phyloP scores from a whole-genome alignment of 2,329 filamentous ascomycete genomes.

The Cladosporium sp. region DNA sequence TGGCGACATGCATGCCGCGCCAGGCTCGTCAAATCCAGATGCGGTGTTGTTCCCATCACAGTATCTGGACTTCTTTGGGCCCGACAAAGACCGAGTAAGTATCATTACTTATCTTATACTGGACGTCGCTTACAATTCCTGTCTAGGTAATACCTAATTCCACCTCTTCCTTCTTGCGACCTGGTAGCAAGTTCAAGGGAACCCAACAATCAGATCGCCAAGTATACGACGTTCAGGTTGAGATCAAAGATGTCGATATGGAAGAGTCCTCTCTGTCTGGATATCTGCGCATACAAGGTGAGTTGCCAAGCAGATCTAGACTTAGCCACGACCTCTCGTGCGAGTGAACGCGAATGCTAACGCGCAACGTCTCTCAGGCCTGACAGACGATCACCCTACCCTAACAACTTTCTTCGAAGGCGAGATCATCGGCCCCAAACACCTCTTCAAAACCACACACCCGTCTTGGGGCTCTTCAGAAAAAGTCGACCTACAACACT shows the following conservation, averaged over 20 bases:
- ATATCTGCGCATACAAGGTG: slow-evolving; percentile 92
- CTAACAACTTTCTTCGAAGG: slow-evolving; percentile 97
- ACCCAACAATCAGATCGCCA: slow-evolving; percentile 92
- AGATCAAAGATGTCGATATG: slow-evolving; percentile 95
- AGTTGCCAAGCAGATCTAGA: slow-evolving; percentile 17
- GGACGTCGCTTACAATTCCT: not conserved
- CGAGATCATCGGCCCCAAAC: slow-evolving; percentile 93
- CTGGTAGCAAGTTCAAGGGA: slow-evolving; percentile 83
- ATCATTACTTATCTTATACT: not conserved
- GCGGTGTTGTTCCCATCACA: slow-evolving; percentile 16
- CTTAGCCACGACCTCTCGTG: not conserved
- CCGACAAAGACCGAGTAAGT: slow-evolving; percentile 6
- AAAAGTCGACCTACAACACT: slow-evolving; percentile 88
- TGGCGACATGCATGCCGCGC: slow-evolving; percentile 22
- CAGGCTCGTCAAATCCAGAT: slow-evolving; percentile 22
- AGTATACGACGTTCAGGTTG: slow-evolving; percentile 91
- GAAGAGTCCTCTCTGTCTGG: slow-evolving; percentile 91
- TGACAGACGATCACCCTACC: slow-evolving; percentile 95
- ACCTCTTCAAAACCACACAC: slow-evolving; percentile 88
- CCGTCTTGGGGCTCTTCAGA: slow-evolving; percentile 87
- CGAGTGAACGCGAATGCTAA: not conserved
- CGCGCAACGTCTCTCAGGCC: slow-evolving; percentile 51
- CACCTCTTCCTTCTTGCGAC: slow-evolving; percentile 80
- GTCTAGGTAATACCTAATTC: slow-evolving; percentile 66
- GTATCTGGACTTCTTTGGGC: slow-evolving; percentile 1